Base-by-base conservation (phyloP, 441 rosid species). In the Mallotus repandus region DNA sequence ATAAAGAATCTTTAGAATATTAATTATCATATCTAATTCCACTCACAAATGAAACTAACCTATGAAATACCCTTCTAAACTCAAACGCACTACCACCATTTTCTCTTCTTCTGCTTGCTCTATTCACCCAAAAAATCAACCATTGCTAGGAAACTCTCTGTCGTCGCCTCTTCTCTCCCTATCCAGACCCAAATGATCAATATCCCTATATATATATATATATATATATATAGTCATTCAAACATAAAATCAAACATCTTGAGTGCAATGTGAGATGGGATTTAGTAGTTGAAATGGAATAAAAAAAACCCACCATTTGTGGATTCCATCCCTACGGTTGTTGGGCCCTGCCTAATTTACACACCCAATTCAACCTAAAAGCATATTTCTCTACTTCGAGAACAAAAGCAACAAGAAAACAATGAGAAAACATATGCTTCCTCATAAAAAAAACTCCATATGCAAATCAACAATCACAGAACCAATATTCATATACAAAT, bases 311-410 rank as follows among this genome's bases (percentile, higher is more conserved):
- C 78, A 74, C 58, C 71, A 68, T 77, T 89, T 83, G 89, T 86
- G 91, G 91, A 81, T 76, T 74, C 77, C 89, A 84, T 86, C 84
- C 22, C 87, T 84, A 82, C 86, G 86, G 91, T 88, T 88, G 91
- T 86, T 88, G 84, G 89, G 82, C 88, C 91, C 84, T 73, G 87
- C 83, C 83, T 71, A n/a, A 75, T 59, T 69, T 48, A 68, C 32
- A 41, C 2, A 41, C 35, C 57, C 49, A 29, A n/a, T 21, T 13
- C 25, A 7, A 25, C 63, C 49, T 70, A 19, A 54, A 35, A 81
- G 58, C 63, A 68, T 21, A 25, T 15, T 10, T 25, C 4, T 66
- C 54, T 63, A 64, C 50, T 22, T 15, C 29, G 62, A 73, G 32
- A 56, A 55, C 56, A 66, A 59, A 62, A 59, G 12, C 14, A 4